A percentile compares a stretch with the other conserved stretches of the same genome.
These are phyloP conservation scores for Periconia digitata DNA, from an alignment of 2,329 filamentous ascomycete genomes.

Conservation along the genomic window DNA sequence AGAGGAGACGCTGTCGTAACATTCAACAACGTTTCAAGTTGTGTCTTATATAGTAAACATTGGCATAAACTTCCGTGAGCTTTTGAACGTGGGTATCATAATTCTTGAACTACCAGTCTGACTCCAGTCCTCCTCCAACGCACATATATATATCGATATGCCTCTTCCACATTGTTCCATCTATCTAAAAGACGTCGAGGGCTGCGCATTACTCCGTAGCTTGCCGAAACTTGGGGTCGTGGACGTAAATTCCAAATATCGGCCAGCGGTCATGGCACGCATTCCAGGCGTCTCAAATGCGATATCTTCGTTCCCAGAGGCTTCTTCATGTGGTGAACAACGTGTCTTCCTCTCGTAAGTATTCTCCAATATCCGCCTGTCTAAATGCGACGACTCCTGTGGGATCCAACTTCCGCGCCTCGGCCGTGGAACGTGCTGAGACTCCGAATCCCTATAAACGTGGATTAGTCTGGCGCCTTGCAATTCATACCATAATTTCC, in stretches of 20 bases:
- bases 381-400: slow-evolving; percentile 88
- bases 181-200: no score
- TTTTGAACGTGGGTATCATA: no score
- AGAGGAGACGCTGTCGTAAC: no score
- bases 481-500: background rate
- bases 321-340: slow-evolving; percentile 57
- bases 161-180: background rate
- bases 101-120: no score
- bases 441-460: slow-evolving; percentile 81
- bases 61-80: no score
- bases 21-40: no score
- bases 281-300: background rate
- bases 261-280: background rate
- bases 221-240: background rate
- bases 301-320: background rate
- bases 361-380: slow-evolving; percentile 93
- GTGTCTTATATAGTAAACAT: no score
- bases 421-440: slow-evolving; percentile 82
- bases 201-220: background rate
- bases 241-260: background rate
- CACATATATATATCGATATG: background rate
- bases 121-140: background rate
- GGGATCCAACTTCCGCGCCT: slow-evolving; percentile 81
- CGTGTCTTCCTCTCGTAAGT: slow-evolving; percentile 78
- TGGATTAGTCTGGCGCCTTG: slow-evolving; percentile 2